Evolutionary conservation across 257 asterid species (phyloP).

Genomic region (Capsicum baccatum): DNA sequence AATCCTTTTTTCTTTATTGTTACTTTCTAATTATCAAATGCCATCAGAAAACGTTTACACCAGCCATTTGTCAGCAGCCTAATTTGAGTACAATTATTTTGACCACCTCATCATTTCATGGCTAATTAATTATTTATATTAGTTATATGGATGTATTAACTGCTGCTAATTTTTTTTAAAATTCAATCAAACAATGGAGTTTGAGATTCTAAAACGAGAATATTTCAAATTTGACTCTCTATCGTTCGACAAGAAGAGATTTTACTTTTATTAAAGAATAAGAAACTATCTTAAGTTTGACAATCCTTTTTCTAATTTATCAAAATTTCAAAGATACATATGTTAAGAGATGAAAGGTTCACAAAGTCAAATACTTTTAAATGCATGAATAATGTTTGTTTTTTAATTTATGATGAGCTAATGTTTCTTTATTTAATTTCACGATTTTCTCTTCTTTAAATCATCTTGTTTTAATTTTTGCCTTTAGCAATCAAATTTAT

Average conservation of each 20-base stretch:
- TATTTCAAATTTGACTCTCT: slow-evolving; percentile 5
- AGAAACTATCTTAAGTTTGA: neutral
- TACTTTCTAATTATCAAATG: neutral
- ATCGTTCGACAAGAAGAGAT: neutral
- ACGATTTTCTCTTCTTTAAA: too few relatives aligned
- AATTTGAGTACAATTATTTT: neutral
- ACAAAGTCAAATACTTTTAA: neutral
- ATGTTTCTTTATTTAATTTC: neutral
- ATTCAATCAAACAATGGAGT: neutral
- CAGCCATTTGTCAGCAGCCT: neutral
- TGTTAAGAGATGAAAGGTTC: neutral
- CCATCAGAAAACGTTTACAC: neutral
- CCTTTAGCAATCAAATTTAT: too few relatives aligned
- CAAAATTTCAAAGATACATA: neutral
- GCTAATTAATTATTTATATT: neutral
- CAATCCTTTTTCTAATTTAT: neutral
- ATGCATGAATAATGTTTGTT: neutral
- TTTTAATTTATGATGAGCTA: neutral
- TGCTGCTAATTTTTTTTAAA: neutral
- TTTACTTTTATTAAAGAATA: neutral
- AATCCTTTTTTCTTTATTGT: neutral
- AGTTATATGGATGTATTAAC: neutral
- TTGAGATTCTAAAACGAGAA: slow-evolving; percentile 2
- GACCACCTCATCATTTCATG: neutral
- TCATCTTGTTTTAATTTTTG: too few relatives aligned